A percentile compares a stretch with the other conserved stretches of the same genome.
Evolutionary conservation across 2,329 filamentous ascomycete species (phyloP).

Genomic region (Monilinia vaccinii-corymbosi): DNA sequence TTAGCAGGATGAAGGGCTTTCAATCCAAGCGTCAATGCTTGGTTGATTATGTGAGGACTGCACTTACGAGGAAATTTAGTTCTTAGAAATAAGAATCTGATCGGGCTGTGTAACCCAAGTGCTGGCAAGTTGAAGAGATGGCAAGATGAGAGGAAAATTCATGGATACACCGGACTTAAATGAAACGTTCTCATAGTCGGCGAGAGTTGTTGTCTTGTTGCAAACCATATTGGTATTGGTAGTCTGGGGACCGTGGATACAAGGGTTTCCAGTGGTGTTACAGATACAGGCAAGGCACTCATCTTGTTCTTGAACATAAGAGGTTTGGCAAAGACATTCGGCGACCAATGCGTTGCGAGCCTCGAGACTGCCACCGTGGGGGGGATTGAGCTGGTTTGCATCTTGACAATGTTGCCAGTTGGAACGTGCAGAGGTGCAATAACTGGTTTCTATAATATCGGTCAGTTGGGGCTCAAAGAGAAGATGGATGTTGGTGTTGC

Average conservation of each 20-base stretch:
- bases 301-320: not conserved
- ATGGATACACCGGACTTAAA: not conserved
- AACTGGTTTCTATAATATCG: not conserved
- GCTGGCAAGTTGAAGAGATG: not conserved
- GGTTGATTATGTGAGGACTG: too few species aligned
- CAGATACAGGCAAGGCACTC: not conserved
- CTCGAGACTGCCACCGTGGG: not conserved
- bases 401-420: not conserved
- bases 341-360: not conserved
- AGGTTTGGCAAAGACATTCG: not conserved
- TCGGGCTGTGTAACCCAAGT: not conserved
- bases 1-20: not conserved
- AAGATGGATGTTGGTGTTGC: too few species aligned
- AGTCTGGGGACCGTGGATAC: not conserved
- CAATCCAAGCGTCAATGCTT: not conserved
- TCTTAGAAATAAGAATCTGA: not conserved
- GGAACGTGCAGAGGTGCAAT: not conserved
- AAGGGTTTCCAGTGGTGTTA: not conserved
- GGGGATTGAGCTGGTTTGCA: too few species aligned
- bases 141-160: not conserved
- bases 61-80: not conserved
- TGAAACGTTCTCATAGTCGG: not conserved
- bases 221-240: not conserved
- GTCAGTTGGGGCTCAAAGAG: not conserved
- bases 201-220: not conserved